phyloP scores from a whole-genome alignment of 106 monocot genomes.

The Dendrobium catenatum region DNA sequence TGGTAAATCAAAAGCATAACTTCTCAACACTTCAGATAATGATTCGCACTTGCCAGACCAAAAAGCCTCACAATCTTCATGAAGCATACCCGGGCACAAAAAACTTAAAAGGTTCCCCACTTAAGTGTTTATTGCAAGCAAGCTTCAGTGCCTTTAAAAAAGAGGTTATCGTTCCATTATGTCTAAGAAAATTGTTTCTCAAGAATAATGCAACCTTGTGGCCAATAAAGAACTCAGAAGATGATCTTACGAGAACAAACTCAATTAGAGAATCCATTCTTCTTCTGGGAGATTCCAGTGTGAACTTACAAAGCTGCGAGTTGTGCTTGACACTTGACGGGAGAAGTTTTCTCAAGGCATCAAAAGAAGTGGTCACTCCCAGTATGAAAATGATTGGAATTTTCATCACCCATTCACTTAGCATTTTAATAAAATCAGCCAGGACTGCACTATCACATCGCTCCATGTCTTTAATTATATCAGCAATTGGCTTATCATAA shows the following conservation, averaged over 20 bases:
- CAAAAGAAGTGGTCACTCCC: conserved; percentile 63
- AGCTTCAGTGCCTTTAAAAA: conserved; percentile 83
- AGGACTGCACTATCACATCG: conserved; percentile 51
- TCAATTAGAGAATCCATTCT: conserved; percentile 82
- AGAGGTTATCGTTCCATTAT: conserved; percentile 83
- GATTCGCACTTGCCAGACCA: conserved; percentile 34
- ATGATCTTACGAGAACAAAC: conserved; percentile 51
- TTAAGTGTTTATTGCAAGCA: conserved; percentile 79
- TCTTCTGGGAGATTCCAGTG: conserved; percentile 48
- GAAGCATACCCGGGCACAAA: conserved; percentile 35
- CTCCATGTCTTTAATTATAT: conserved; percentile 85
- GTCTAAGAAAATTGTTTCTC: conserved; percentile 67
- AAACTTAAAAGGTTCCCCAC: conserved; percentile 69
- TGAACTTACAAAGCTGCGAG: conserved; percentile 54
- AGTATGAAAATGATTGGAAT: conserved; percentile 80
- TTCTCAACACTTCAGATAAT: conserved; percentile 30
- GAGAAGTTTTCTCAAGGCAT: conserved; percentile 52
- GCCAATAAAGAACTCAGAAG: conserved; percentile 49
- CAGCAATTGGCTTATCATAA: conserved; percentile 52
- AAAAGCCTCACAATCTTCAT: conserved; percentile 49
- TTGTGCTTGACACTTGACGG: conserved; percentile 46
- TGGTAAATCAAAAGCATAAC: conserved; percentile 50
- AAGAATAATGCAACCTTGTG: conserved; percentile 75
- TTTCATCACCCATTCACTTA: conserved; percentile 88
- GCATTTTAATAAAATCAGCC: conserved; percentile 58